Base-by-base conservation (phyloP, 306 rosid genomes). In the Gastrolobium bilobum region DNA sequence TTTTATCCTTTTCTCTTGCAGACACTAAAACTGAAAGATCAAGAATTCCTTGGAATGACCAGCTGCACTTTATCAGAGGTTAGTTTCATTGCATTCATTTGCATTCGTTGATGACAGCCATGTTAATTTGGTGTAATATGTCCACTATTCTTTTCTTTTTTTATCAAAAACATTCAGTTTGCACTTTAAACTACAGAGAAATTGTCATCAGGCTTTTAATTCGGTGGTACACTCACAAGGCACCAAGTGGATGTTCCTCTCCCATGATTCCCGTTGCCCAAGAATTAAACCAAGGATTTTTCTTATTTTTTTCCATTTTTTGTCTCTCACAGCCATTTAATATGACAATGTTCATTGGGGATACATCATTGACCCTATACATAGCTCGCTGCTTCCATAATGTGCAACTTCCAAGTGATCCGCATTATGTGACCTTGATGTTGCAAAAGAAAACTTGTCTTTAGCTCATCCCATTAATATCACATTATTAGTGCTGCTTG, bases 21-120 rank as follows among this genome's bases (percentile, higher is more conserved):
- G 98, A 60, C 81, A 34, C 79, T 94, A 83, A 87, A 83, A 48
- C 75, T 89, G 87, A 68, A 78, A 52, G 95, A 92, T 83, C 97
- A 94, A 76, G 97, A 94, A 0, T 94, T 94, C 83, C 89, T 94
- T 47, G 99, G 99, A 44, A 87, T 87, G 82, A 88, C 93, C 26
- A 83, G 54, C 71, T 92, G 99, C 81, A 81, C 48, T 50, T 87
- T 94, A 65, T 91, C 99, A 50, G 97, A 92, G 97, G 97, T 92
- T 59, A 84, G 83, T 20, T 9, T 26, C 73, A 47, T 29, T 84
- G 11, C 43, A 39, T 51, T 48, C 48, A 30, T 48, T 48, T 4
- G 3, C 42, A 10, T 14, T 48, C 47, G 2, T 57, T 76, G 48
- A 74, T 48, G 44, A 67, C 26, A 61, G 44, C 6, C 43, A 44